Conservation (phyloP, 768 basidiomycete genomes). For the Termitomyces bulborhizus region DNA sequence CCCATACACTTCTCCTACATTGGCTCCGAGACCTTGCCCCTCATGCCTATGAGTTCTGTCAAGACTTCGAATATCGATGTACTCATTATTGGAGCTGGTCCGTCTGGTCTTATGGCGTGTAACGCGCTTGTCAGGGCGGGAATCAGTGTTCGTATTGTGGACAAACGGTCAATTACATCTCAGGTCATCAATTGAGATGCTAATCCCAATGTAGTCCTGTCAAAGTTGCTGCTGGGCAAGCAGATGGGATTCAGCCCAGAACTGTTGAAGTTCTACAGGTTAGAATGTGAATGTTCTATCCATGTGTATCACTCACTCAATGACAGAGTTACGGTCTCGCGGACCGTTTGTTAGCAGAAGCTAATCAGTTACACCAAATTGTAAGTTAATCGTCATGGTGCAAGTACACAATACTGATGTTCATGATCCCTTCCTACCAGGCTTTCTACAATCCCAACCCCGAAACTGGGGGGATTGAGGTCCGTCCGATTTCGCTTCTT, state of each 20-base stretch:
- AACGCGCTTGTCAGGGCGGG: slow-evolving; percentile 55
- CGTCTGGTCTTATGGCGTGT: slow-evolving; percentile 62
- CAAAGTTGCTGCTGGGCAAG: slow-evolving; percentile 48
- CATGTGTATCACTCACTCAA: neutral
- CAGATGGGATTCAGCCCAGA: slow-evolving; percentile 54
- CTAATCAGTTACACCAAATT: slow-evolving; percentile 63
- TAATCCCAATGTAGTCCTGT: slow-evolving; percentile 27
- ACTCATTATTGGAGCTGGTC: slow-evolving; percentile 57
- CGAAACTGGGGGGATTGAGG: slow-evolving; percentile 54
- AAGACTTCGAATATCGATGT: slow-evolving; percentile 47
- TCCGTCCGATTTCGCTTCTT: slow-evolving; percentile 15
- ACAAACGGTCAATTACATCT: slow-evolving; percentile 39
- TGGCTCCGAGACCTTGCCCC: neutral
- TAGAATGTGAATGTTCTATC: neutral
- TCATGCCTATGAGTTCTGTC: slow-evolving; percentile 18
- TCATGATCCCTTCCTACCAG: slow-evolving; percentile 25
- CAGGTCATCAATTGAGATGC: neutral
- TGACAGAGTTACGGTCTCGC: slow-evolving; percentile 71
- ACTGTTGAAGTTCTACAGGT: slow-evolving; percentile 53
- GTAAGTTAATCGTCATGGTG: slow-evolving; percentile 33
- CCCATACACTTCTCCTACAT: neutral
- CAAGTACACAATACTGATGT: neutral
- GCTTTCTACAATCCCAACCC: slow-evolving; percentile 69
- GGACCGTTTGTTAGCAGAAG: slow-evolving; percentile 55
- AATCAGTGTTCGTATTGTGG: slow-evolving; percentile 53